A percentile compares a stretch with the other conserved stretches of the same genome.
These are phyloP conservation scores for Hymenotorrendiella dingleyae DNA, from an alignment of 2,329 filamentous ascomycete genomes.

Conservation along the genomic window DNA sequence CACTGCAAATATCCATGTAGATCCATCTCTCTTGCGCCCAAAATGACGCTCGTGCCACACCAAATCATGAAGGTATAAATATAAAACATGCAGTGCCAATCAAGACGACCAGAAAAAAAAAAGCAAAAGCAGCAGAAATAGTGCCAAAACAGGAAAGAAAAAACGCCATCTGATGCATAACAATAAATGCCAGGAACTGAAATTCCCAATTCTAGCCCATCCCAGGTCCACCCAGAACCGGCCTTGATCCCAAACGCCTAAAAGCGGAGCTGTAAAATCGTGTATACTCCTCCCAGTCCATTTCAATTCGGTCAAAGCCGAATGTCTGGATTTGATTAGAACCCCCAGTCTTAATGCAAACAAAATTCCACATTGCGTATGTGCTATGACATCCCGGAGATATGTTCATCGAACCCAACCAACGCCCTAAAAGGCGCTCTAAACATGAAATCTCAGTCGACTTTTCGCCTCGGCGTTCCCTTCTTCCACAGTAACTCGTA, in stretches of 20 bases:
- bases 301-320: neutral
- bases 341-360: neutral
- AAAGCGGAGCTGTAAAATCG: conserved; percentile 1
- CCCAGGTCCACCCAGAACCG: neutral
- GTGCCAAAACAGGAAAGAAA: neutral
- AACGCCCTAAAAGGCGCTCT: neutral
- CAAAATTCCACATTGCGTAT: no score
- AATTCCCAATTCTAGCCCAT: neutral
- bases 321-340: neutral
- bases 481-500: neutral
- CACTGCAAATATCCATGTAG: neutral
- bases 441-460: conserved; percentile 3
- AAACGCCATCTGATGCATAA: neutral
- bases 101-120: neutral
- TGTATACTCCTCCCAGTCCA: neutral
- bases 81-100: neutral
- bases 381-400: conserved; percentile 1
- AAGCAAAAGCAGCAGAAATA: neutral
- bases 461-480: neutral
- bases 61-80: conserved; percentile 1
- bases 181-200: no score
- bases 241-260: no score
- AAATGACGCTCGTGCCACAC: neutral
- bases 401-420: neutral
- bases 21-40: neutral